phyloP scores from a whole-genome alignment of 2,329 filamentous ascomycete species.

The Eutypa lata region DNA sequence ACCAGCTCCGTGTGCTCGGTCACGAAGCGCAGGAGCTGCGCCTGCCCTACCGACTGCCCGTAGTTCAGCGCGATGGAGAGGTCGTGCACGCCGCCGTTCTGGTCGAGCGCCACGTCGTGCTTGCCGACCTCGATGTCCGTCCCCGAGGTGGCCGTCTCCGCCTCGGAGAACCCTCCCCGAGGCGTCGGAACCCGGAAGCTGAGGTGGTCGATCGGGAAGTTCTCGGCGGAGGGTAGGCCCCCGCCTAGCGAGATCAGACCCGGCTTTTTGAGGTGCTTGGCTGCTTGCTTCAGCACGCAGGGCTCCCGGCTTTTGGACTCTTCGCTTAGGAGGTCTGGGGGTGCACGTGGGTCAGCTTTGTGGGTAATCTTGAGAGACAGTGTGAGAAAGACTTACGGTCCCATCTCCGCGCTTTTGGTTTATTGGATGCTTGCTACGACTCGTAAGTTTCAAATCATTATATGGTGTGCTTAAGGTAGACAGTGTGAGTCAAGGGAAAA shows the following conservation, averaged over 20 bases:
- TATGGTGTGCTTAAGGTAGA: conserved; percentile 25
- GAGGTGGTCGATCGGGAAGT: conserved; percentile 87
- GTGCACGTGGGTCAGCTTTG: conserved; percentile 14
- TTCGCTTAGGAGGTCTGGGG: conserved; percentile 52
- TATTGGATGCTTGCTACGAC: conserved; percentile 45
- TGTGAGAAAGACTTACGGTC: conserved; percentile 62
- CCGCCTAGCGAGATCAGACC: conserved; percentile 90
- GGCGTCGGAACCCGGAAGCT: conserved; percentile 66
- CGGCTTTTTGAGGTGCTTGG: conserved; percentile 73
- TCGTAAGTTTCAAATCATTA: conserved; percentile 8
- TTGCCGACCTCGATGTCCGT: conserved; percentile 69
- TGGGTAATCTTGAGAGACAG: too few relatives aligned
- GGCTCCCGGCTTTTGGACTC: conserved; percentile 61
- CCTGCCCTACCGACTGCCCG: conserved; percentile 78
- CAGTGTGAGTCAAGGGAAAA: conserved; percentile 13
- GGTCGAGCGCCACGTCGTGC: conserved; percentile 60
- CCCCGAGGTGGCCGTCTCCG: conserved; percentile 40
- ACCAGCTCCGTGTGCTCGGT: conserved; percentile 95
- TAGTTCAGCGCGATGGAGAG: conserved; percentile 91
- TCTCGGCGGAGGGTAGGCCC: conserved; percentile 81
- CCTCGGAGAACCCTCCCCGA: conserved; percentile 71
- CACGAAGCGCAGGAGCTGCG: conserved; percentile 84
- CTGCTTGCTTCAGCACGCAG: conserved; percentile 79
- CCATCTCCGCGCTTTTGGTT: conserved; percentile 79
- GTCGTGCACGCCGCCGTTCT: conserved; percentile 54